A percentile compares a stretch with the other conserved stretches of the same genome.
Conservation (phyloP, 2,329 filamentous ascomycete species). For the Penicillium sp. region DNA sequence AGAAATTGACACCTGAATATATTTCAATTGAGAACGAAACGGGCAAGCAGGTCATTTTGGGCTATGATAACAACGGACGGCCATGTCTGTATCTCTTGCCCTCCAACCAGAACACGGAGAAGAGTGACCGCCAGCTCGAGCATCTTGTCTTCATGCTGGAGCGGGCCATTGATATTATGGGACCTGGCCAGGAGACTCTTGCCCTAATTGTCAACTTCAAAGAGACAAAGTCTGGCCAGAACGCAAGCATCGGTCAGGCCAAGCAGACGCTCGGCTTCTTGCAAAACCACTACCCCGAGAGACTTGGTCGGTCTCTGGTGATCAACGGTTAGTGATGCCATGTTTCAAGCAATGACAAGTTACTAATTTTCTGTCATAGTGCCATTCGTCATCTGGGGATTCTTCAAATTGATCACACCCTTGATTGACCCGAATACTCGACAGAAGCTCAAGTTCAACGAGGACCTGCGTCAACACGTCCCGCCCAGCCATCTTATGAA, state of each 20-base stretch:
- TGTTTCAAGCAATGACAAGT: neutral
- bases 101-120: constrained; percentile 86
- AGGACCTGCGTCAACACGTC: constrained; percentile 79
- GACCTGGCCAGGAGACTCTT: constrained; percentile 79
- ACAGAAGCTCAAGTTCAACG: constrained; percentile 97
- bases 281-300: constrained; percentile 93
- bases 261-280: constrained; percentile 85
- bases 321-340: constrained; percentile 66
- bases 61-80: constrained; percentile 80
- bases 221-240: constrained; percentile 68
- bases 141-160: constrained; percentile 97
- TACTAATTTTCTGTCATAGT: constrained; percentile 50
- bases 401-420: constrained; percentile 93
- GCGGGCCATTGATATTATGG: constrained; percentile 81
- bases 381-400: constrained; percentile 85
- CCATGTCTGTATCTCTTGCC: constrained; percentile 90
- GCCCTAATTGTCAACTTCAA: constrained; percentile 91
- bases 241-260: constrained; percentile 72
- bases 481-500: constrained; percentile 79
- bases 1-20: constrained; percentile 72
- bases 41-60: constrained; percentile 87
- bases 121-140: constrained; percentile 80
- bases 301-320: constrained; percentile 82
- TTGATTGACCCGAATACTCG: constrained; percentile 95
- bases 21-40: constrained; percentile 94